Base-by-base conservation (phyloP, 768 basidiomycete species). In the Mycena polygramma region DNA sequence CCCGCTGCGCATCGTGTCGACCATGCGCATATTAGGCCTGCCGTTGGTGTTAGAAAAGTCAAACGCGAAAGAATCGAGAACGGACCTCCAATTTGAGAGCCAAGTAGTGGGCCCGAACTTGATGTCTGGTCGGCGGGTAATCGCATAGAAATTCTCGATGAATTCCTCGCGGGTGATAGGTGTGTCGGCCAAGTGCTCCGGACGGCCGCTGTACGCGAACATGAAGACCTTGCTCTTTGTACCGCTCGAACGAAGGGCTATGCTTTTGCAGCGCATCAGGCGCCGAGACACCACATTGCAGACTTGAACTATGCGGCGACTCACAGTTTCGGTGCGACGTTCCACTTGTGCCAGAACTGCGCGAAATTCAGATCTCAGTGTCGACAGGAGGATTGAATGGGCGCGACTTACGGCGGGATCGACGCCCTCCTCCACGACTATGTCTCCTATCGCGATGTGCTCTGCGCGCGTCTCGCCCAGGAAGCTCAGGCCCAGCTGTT, bases 1-100 rank as follows among this genome's bases (percentile, higher is more conserved):
- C 1, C 85, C 86, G 9, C 74, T 66, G 11, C 77, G 73, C 71
- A 88, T 84, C 26, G 75, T 80, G 53, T 87, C 71, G 0, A 82
- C 84, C 85, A 87, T 85, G 19, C 88, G 80, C 30, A 88, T 81
- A 74, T 87, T 87, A 1, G 86, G 82, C 35, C 87, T 35, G 63
- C 58, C n/a, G 68, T 10, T 14, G 9, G 8, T 4, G 9, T 14
- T n/a, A 36, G 41, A 24, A 7, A 41, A 11, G 2, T 6, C 30
- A 41, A 11, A 2, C 11, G 15, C 30, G 30, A 6, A 30, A 3
- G 30, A 2, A 30, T 30, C 30, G 30, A 30, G 30, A 15, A 24
- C 75, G 30, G 8, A 81, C 82, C 77, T 68, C 58, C 76, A 83
- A n/a, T 77, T 70, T 20, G 76, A 76, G 54, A 72, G 15, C 72